Base-by-base conservation (phyloP, 768 basidiomycete species). In the Pholiota microspora region DNA sequence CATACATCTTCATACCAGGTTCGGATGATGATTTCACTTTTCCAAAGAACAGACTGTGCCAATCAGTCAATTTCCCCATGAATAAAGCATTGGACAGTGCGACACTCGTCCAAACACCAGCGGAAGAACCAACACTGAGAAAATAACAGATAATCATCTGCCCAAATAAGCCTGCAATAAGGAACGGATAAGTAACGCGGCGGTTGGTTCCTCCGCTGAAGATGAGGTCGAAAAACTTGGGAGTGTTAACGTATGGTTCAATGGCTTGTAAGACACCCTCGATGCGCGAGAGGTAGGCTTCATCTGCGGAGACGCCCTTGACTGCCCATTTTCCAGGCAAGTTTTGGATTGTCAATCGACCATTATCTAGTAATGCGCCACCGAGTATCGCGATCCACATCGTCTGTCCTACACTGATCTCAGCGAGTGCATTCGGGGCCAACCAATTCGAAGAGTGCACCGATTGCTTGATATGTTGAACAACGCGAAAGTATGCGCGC, bases 321-420 rank as follows among this genome's bases (percentile, higher is more conserved):
- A 49, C 56, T 8, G 51, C 60, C 60, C 64, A 63, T 8, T 49
- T 46, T 28, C 63, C 64, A 6, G 64, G 64, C 12, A 67, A 51
- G 50, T 67, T 66, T 38, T 66, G 62, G 18, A 67, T 63, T 12
- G 66, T 67, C n/a, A 67, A 36, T 24, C 66, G 34, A 10, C 66
- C 66, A 9, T 53, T 40, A 51, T 65, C 64, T 16, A 67, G 49
- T 21, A 62, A 32, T 10, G 55, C 61, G 5, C 66, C 66, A 16
- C 66, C 64, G 7, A 67, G 52, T 38, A 65, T 63, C 1, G 61
- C 57, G 21, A 66, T 62, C 66, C 66, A 67, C 7, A 66, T 35
- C 27, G 63, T 62, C 46, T 64, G 64, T 27, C 64, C 64, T 12
- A 67, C 62, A 42, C 56, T 34, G 16, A 59, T 50, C 21, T 25